These are phyloP conservation scores for Selenicereus undatus DNA, from an alignment of 148 eudicot species.

Conservation along the genomic window DNA sequence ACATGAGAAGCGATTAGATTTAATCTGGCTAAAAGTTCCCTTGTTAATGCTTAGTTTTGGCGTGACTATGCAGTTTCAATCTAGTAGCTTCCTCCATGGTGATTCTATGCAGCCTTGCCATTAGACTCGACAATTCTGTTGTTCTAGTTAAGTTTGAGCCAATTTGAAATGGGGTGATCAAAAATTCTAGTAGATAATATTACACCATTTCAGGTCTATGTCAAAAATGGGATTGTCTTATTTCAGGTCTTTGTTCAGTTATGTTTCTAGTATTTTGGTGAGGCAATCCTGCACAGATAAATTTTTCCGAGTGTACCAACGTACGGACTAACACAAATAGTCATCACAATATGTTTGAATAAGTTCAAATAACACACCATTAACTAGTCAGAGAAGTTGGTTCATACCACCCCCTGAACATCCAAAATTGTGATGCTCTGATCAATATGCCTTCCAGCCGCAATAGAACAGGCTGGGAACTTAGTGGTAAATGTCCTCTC, in stretches of 20 bases:
- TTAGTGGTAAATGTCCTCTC: conserved; percentile 64
- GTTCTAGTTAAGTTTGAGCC: not conserved
- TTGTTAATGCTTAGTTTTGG: not conserved
- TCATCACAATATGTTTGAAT: too few species aligned
- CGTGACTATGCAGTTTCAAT: not conserved
- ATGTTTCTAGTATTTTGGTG: not conserved
- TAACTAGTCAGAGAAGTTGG: not conserved
- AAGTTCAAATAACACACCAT: not conserved
- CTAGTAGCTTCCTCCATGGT: not conserved
- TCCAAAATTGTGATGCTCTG: conserved; percentile 90
- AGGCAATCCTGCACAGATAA: not conserved
- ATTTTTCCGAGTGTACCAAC: too few species aligned
- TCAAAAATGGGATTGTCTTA: too few species aligned
- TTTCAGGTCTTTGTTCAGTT: not conserved
- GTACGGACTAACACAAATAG: not conserved
- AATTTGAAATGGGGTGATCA: not conserved
- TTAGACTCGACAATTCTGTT: too few species aligned
- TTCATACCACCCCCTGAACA: conserved; percentile 93
- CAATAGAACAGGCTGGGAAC: conserved; percentile 84
- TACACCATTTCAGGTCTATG: not conserved
- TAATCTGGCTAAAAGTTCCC: not conserved
- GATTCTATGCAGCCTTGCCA: too few species aligned
- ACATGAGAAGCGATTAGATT: not conserved
- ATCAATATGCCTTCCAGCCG: conserved; percentile 76
- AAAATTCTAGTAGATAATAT: not conserved